Evolutionary conservation across 2,329 filamentous ascomycete genomes (phyloP), one percentile per base, ranked within the genome.

Genomic region (Cladosporium sp.): DNA sequence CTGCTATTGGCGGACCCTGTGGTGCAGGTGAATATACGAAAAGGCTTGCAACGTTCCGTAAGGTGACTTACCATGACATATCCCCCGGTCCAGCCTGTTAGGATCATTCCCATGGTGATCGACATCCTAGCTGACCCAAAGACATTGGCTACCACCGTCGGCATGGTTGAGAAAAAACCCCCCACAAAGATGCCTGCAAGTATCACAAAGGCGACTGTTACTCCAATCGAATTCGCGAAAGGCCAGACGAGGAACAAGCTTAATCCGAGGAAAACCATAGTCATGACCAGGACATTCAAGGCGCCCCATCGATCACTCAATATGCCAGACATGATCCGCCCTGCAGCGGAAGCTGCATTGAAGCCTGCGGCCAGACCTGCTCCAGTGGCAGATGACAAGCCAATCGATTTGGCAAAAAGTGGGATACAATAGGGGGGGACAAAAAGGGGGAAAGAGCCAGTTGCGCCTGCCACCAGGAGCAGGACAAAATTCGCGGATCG

Each of bases 181-280:
- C 87, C 87, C 69, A 88, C 89, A 5, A 83, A 81, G 39, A 82
- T 76, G 0, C 87, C 87, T 67, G 88, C 89, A 25, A 89, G 76
- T 5, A 88, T 77, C 10, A 84, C 84, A 70, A 89, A 89, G 0
- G 82, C 74, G 16, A 84, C 76, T 32, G 89, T 72, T 0, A 86
- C 85, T 0, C 76, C 84, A 1, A 89, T 73, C 0, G 82, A 82
- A 8, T 78, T 83, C 1, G 85, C 86, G 0, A 85, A 80, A 0
- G 87, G 87, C 87, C 87, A 89, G 1, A 89, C 77, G 1, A 83
- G 82, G n/a, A 89, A 77, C 80, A 88, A 86, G 64, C 84, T 88
- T 0, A 88, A 46, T 0, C 83, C 82, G 43, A 81, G 86, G 0
- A 88, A 72, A 1, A 83, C 53, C 7, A 88, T 75, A 0, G 84